Evolutionary conservation across 768 basidiomycete species (phyloP).

Genomic region (Galerina marginata): DNA sequence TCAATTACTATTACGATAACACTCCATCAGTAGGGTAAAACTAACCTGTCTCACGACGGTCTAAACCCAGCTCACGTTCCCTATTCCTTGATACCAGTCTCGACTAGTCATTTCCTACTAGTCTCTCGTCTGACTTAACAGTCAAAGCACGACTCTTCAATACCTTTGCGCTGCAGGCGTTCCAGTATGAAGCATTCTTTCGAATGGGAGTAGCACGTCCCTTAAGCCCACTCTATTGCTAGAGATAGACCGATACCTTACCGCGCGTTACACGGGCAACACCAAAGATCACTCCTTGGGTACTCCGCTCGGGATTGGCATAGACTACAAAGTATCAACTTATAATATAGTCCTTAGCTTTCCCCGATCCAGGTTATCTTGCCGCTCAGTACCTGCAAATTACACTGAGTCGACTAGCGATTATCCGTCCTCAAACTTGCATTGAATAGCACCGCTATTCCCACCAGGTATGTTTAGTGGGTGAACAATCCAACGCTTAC

Average conservation of each 20-base stretch:
- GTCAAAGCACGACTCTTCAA: conserved; percentile 5
- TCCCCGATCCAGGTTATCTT: neutral
- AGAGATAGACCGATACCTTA: conserved; percentile 14
- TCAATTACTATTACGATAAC: conserved; percentile 79
- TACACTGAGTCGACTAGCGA: conserved; percentile 4
- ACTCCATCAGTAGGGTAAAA: conserved; percentile 85
- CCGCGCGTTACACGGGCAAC: conserved; percentile 8
- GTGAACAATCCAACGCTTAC: conserved; percentile 84
- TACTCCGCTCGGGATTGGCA: conserved; percentile 11
- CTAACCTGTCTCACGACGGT: conserved; percentile 86
- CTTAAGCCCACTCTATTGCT: conserved; percentile 16
- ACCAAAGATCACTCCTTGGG: conserved; percentile 6
- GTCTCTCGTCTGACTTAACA: neutral
- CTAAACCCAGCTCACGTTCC: conserved; percentile 85
- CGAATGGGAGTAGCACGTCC: conserved; percentile 16
- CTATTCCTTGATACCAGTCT: conserved; percentile 39
- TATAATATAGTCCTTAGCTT: neutral
- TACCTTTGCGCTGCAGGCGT: conserved; percentile 13
- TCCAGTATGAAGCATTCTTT: conserved; percentile 14
- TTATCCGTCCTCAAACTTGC: neutral
- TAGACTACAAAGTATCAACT: neutral
- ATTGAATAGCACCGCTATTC: conserved; percentile 9
- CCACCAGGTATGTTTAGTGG: conserved; percentile 45
- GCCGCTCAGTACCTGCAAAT: neutral
- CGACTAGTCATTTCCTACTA: conserved; percentile 14